A percentile compares a stretch with the other conserved stretches of the same genome.
Conservation (phyloP, 2,329 filamentous ascomycete species). For the Shiraia bambusicola region DNA sequence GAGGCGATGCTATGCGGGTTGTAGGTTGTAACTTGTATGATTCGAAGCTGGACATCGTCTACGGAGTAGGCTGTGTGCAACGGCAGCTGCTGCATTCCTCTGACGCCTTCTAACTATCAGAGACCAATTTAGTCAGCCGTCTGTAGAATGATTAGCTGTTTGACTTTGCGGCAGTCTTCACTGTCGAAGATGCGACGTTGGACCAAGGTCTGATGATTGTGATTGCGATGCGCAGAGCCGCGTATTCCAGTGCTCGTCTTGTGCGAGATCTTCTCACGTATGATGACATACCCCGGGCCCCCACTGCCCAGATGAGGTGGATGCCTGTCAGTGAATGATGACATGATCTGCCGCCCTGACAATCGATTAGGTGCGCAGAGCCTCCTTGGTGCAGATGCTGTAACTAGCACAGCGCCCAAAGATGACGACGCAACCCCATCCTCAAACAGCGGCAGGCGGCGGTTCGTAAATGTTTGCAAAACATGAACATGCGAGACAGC, state of each 20-base stretch:
- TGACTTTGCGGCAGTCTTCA: conserved; percentile 6
- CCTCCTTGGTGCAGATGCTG: conserved; percentile 9
- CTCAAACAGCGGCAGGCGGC: no score
- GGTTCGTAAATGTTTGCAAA: no score
- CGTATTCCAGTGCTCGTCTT: conserved; percentile 13
- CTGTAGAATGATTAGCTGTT: background rate
- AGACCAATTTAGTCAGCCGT: background rate
- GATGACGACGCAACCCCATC: no score
- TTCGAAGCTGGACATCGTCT: conserved; percentile 5
- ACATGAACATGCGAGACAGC: no score
- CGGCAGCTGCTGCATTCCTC: conserved; percentile 5
- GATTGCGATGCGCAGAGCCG: conserved; percentile 24
- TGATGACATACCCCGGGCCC: conserved; percentile 21
- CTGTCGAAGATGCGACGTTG: conserved; percentile 6
- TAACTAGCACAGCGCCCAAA: conserved; percentile 4
- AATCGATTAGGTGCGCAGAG: conserved; percentile 18
- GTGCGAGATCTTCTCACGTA: conserved; percentile 13
- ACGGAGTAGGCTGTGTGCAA: background rate
- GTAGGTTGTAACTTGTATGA: no score
- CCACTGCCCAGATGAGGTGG: conserved; percentile 2
- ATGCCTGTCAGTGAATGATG: conserved; percentile 16
- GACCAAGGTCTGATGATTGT: no score
- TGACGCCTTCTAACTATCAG: conserved; percentile 1
- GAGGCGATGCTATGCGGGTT: conserved; percentile 21
- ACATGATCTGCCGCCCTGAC: conserved; percentile 29